Base-by-base conservation (phyloP, 352 stramenopile species). In the Phytophthora vignae region DNA sequence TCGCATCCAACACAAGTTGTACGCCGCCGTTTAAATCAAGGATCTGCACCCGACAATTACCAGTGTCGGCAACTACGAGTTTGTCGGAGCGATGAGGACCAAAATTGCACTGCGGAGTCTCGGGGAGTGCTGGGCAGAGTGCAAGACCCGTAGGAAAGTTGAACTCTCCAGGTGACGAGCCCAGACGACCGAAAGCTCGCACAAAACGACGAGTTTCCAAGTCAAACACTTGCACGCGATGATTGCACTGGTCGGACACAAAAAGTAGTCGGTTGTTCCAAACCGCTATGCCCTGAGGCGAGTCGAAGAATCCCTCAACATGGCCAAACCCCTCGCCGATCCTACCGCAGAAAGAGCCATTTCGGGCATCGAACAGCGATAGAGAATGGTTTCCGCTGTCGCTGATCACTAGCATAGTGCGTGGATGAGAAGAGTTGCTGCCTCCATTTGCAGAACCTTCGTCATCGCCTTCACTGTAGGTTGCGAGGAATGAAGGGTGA, bases 201-300 rank as follows among this genome's bases (percentile, higher is more conserved):
- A 76, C 33, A 40, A 85, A 85, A 1, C 21, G 55, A 2, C 50
- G 31, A 6, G 53, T 69, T 11, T 25, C 5, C 9, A 94, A 40
- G 42, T 90, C 76, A 29, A 90, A 92, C 1, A 88, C 58, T 69
- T 91, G 83, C 7, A 94, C 46, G 25, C 84, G 84, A 59, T 94
- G 86, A 55, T 94, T 94, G 44, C 74, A 75, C 31, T 94, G 83
- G 60, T 94, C 87, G 33, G 71, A 84, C 4, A 92, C 74, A 38
- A 78, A 93, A 12, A 93, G 60, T 52, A 73, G 64, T 14, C 55
- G 65, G 21, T 88, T 71, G 2, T 83, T 69, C 21, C 67, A 78
- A 22, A 93, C 76, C 3, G 78, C 73, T 25, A 92, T 29, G 0
- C 85, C 84, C 57, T 90, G 78, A 8, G 85, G 85, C 1, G 85